Base-by-base conservation (phyloP, 352 stramenopile species). In the Globisporangium nunn region DNA sequence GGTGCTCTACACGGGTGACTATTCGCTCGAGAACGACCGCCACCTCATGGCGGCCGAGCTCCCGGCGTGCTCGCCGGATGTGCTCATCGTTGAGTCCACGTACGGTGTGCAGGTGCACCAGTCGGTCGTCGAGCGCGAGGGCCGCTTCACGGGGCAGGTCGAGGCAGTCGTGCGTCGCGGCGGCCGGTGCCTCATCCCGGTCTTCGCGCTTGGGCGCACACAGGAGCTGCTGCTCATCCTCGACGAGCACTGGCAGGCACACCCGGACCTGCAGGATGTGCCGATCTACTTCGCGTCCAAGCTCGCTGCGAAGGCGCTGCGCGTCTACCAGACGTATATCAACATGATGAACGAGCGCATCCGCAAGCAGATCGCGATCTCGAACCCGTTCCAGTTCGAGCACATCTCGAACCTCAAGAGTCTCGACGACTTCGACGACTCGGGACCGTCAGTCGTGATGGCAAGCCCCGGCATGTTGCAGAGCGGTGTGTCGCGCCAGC, bases 301-400 rank as follows among this genome's bases (percentile, higher is more conserved):
- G 54, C 68, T 99, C 49, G 96, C 96, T 7, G 92, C 82, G 23
- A 95, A 98, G 63, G 95, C 96, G 4, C 72, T 99, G 62, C 82
- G 97, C 39, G 95, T 99, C 23, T 99, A 99, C 83, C 95, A 99
- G 70, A 99, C 96, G 17, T 99, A 99, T 74, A 98, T 99, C 56
- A 99, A 99, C 70, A 99, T 99, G 95, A 99, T 99, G 97, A 99
- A 99, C 77, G 87, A 96, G 7, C 85, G 97, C 57, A 98, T 96
- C 48, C 84, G 87, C 50, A 95, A 96, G 66, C 95, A 98, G 72
- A 99, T 99, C 75, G 95, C 98, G 52, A 91, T 99, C 43, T 95
- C 85, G 47, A 99, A 99, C 73, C 97, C 97, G 23, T 99, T 99
- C 70, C 82, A 93, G 45, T 99, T 99, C 65, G 75, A 95, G 37